These are phyloP conservation scores for Cryptosporidium viatorum DNA, from an alignment of 169 alveolate genomes.

Conservation along the genomic window DNA sequence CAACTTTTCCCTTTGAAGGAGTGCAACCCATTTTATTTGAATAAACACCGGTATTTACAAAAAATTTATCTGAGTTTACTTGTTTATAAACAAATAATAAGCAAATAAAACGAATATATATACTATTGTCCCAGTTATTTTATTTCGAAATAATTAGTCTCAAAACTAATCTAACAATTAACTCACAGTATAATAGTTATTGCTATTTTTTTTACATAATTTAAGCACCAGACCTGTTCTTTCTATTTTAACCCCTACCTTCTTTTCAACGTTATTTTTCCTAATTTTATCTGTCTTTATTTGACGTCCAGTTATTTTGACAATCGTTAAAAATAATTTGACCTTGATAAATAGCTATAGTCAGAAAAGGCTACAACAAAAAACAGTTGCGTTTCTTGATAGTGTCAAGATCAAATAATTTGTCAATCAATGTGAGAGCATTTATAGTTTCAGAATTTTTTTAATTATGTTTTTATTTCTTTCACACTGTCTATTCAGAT, in stretches of 20 bases:
- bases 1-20: constrained; percentile 40
- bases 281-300: not conserved
- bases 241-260: constrained; percentile 1
- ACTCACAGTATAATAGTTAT: not conserved
- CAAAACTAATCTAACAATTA: not conserved
- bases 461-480: not conserved
- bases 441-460: not conserved
- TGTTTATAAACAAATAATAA: not conserved
- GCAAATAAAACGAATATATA: not conserved
- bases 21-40: constrained; percentile 52
- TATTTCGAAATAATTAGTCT: not conserved
- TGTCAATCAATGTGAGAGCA: not conserved
- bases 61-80: not conserved
- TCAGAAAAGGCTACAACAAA: not conserved
- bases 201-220: not conserved
- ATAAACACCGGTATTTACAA: not conserved
- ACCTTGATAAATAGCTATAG: not conserved
- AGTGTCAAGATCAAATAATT: not conserved
- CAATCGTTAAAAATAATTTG: not conserved
- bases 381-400: not conserved
- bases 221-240: not conserved
- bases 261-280: not conserved
- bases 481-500: constrained; percentile 31
- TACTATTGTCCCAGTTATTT: not conserved
- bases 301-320: constrained; percentile 1